Percentiles rank a stretch among this genome's conserved stretches.
Evolutionary conservation across 108 stramenopile species (phyloP).

Genomic region (Mayamaea pseudoterrestris): DNA sequence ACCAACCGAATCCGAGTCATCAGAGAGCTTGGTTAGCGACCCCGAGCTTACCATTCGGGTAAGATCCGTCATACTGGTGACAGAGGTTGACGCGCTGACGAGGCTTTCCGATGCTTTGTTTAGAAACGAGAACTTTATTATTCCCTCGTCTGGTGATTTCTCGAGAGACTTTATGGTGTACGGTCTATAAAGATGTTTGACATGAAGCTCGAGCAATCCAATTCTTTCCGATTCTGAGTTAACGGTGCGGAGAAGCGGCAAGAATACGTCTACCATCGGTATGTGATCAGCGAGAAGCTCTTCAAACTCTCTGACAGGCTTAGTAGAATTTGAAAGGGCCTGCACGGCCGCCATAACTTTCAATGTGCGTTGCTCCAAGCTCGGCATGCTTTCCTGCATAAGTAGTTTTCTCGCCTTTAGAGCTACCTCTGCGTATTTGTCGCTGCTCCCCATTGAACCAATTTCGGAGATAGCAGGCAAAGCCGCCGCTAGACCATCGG

Average conservation of each 20-base stretch:
- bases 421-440: constrained; percentile 64
- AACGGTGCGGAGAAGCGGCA: constrained; percentile 47
- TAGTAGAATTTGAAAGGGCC: constrained; percentile 19
- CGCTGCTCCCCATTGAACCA: constrained; percentile 75
- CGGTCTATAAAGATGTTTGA: constrained; percentile 70
- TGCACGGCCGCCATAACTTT: constrained; percentile 40
- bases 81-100: constrained; percentile 47
- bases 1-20: constrained; percentile 27
- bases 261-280: constrained; percentile 77
- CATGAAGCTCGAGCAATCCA: constrained; percentile 73
- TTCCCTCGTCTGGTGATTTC: constrained; percentile 22
- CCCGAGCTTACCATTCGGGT: constrained; percentile 43
- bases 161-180: constrained; percentile 61
- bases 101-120: constrained; percentile 59
- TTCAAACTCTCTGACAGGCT: constrained; percentile 28
- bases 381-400: constrained; percentile 87
- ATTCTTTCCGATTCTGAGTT: constrained; percentile 35
- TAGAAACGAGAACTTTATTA: constrained; percentile 61
- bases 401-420: constrained; percentile 79
- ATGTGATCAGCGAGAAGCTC: constrained; percentile 67
- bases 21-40: constrained; percentile 44
- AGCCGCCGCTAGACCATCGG: constrained; percentile 60
- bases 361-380: constrained; percentile 59
- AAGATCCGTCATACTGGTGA: constrained; percentile 81
- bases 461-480: constrained; percentile 85